These are phyloP conservation scores for Cucumis cinereus DNA, from an alignment of 306 rosid genomes.

Conservation along the genomic window DNA sequence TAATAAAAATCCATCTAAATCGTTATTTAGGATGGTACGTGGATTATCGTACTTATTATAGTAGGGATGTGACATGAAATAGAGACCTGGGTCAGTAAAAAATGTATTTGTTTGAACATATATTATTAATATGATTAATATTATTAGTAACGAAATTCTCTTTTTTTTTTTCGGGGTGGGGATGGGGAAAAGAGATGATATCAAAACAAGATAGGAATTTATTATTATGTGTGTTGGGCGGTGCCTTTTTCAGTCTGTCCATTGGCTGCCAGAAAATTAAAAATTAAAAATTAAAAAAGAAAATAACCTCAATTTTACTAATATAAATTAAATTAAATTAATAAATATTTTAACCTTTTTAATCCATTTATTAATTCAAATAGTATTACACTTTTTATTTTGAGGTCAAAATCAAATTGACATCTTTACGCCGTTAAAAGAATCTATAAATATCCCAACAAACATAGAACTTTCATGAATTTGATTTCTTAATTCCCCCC, in stretches of 20 bases:
- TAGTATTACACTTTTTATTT: too few relatives aligned
- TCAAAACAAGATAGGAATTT: conserved; percentile 1
- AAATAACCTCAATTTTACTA: too few relatives aligned
- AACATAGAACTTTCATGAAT: not conserved
- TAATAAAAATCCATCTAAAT: too few relatives aligned
- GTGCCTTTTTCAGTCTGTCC: conserved; percentile 1
- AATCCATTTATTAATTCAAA: too few relatives aligned
- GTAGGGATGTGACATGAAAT: not conserved
- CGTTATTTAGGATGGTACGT: too few relatives aligned
- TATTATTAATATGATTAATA: too few relatives aligned
- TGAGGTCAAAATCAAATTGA: too few relatives aligned
- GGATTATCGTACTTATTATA: too few relatives aligned
- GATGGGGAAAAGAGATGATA: not conserved
- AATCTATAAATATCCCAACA: not conserved
- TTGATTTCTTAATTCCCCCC: not conserved
- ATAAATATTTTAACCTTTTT: too few relatives aligned
- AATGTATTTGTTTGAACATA: not conserved
- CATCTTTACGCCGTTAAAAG: not conserved
- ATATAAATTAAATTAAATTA: too few relatives aligned
- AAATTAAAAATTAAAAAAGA: too few relatives aligned
- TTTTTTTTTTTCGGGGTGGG: not conserved
- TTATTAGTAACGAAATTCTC: not conserved
- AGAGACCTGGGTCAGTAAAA: not conserved
- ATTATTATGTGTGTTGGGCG: conserved; percentile 8
- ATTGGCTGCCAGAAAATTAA: not conserved